A percentile compares a stretch with the other conserved stretches of the same genome.
Conservation (phyloP, 352 stramenopile genomes). For the Saprolegnia parasitica region DNA sequence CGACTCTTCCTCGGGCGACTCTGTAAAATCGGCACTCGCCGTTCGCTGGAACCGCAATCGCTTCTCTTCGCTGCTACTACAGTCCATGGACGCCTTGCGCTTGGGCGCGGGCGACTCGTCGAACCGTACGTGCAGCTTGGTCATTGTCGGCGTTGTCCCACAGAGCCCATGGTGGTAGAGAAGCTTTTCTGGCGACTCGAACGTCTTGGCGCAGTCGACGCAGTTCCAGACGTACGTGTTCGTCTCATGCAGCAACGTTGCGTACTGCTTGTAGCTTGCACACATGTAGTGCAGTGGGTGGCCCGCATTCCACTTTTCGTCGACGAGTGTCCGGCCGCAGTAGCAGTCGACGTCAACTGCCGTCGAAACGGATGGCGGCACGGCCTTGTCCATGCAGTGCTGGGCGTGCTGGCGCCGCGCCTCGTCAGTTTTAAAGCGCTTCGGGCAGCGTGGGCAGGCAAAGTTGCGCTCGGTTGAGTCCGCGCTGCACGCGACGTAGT, state of each 20-base stretch:
- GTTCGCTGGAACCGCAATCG: neutral
- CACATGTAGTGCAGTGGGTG: conserved; percentile 15
- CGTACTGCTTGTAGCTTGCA: conserved; percentile 15
- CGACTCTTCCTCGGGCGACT: conserved; percentile 21
- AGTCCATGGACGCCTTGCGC: neutral
- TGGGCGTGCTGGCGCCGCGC: neutral
- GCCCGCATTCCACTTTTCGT: neutral
- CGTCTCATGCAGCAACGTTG: neutral
- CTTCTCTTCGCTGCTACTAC: neutral
- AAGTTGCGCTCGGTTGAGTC: neutral
- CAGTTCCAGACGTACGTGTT: conserved; percentile 6
- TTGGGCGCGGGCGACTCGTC: neutral
- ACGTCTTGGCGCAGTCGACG: conserved; percentile 19
- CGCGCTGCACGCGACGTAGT: neutral
- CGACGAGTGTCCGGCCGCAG: conserved; percentile 4
- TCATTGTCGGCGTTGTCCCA: neutral
- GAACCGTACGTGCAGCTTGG: conserved; percentile 12
- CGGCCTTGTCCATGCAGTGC: conserved; percentile 1
- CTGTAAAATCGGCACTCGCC: conserved; percentile 12
- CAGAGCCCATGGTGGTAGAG: conserved; percentile 23
- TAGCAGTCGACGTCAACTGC: neutral
- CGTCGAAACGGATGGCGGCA: no score
- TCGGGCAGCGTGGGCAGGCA: conserved; percentile 1
- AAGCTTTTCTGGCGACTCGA: conserved; percentile 15
- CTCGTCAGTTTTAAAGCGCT: neutral